phyloP scores from a whole-genome alignment of 371 early-diverging fungal genomes.

The Sporodiniella umbellata region DNA sequence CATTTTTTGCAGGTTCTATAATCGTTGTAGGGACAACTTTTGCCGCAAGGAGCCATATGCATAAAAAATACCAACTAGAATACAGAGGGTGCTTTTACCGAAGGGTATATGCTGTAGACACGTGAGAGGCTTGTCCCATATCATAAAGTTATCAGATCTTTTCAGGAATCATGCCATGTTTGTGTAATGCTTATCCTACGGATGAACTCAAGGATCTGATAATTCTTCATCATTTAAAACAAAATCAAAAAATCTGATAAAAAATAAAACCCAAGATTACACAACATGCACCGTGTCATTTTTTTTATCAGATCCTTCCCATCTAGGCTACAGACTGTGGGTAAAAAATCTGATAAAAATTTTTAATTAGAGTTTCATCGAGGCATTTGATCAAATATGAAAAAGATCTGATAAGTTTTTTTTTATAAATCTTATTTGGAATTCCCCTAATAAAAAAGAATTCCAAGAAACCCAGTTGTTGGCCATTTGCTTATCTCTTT shows the following conservation, averaged over 20 bases:
- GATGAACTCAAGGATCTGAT: not conserved
- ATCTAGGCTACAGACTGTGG: not conserved
- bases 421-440: not conserved
- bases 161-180: not conserved
- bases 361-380: not conserved
- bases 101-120: not conserved
- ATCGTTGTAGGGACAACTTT: too few relatives aligned
- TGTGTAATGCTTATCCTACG: not conserved
- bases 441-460: not conserved
- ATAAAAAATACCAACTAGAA: too few relatives aligned
- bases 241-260: constrained; percentile 3
- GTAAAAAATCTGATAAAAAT: constrained; percentile 2
- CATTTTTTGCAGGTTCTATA: too few relatives aligned
- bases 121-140: not conserved
- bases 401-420: constrained; percentile 1
- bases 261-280: not conserved
- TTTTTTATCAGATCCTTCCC: not conserved
- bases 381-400: not conserved
- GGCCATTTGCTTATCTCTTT: too few relatives aligned
- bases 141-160: constrained; percentile 1
- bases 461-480: not conserved
- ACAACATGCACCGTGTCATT: not conserved
- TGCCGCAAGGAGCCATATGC: too few relatives aligned
- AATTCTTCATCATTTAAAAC: not conserved
- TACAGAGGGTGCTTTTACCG: not conserved